Evolutionary conservation across 1,139 yeast genomes (phyloP), one percentile per base, ranked within the genome.

Genomic region (Spencermartinsiella ligniputridi): DNA sequence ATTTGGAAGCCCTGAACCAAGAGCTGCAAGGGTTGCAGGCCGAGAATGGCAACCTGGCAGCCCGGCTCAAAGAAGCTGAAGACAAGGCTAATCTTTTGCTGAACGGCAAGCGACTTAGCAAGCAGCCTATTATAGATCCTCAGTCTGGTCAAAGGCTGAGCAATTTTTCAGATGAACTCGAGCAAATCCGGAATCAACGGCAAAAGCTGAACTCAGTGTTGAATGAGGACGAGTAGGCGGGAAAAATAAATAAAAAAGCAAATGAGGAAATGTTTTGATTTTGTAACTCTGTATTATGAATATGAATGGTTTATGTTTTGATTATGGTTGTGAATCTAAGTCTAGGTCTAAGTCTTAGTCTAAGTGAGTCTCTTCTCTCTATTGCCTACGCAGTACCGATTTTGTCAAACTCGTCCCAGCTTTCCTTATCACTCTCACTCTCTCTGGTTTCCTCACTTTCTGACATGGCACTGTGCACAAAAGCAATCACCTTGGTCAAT

Each of bases 401-500:
- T 34, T 61, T 62, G 43, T 71, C 76, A 50, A 72, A 71, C 33
- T 61, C 69, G 37, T 63, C 69, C 67, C 74, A 68, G 41, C 68
- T 63, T 33, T 64, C 68, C 25, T 58, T 61, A 21, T 51, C 39
- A 17, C 44, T 24, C 8, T 43, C 35, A 24, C n/a, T 34, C 18
- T 29, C 43, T 13, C 16, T 13, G 17, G 35, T 29, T 44, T 44
- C 35, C 12, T 47, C 35, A 41, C 18, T 48, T 42, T 19, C 42
- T 42, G 17, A 36, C 42, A 3, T 35, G 40, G 24, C 45, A 40
- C 21, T 35, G 22, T 24, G 18, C 3, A 48, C 46, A 18, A 52
- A 36, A 37, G 70, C 70, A 1, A 72, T 60, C 1, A 83, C 81
- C 49, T 80, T 77, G 36, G 74, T 75, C 1, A 83, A 75, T 58